Evolutionary conservation across 176 grass and related monocot genomes (phyloP).

Genomic region (Oryza officinalis): DNA sequence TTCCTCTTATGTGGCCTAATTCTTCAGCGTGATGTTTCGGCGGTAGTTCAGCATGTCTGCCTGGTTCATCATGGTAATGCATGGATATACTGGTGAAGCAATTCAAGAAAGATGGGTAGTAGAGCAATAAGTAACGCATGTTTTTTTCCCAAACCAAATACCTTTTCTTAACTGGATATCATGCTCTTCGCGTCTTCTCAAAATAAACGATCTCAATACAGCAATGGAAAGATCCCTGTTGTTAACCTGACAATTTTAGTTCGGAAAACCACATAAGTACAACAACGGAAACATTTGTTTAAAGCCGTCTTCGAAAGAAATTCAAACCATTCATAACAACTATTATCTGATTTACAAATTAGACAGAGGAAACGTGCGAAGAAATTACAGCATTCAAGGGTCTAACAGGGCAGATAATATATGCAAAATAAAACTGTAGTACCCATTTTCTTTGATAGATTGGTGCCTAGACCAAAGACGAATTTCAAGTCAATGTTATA

Average conservation of each 20-base stretch:
- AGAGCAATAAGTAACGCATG: not conserved
- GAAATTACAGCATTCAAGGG: not conserved
- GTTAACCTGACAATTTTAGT: conserved; percentile 42
- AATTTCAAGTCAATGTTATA: too few species aligned
- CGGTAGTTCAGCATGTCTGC: conserved; percentile 18
- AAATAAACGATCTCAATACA: conserved; percentile 55
- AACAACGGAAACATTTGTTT: not conserved
- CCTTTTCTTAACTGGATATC: conserved; percentile 24
- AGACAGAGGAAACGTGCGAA: not conserved
- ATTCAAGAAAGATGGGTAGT: not conserved
- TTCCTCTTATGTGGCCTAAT: not conserved
- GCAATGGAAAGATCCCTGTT: conserved; percentile 58
- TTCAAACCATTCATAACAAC: not conserved
- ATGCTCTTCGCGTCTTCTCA: conserved; percentile 45
- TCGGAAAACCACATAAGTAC: not conserved
- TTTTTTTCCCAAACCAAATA: not conserved
- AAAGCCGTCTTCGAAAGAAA: not conserved
- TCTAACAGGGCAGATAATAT: not conserved
- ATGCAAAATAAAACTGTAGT: not conserved
- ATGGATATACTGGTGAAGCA: not conserved
- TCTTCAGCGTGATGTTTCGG: conserved; percentile 13
- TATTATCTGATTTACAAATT: not conserved
- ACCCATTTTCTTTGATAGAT: not conserved
- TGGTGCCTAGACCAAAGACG: too few species aligned
- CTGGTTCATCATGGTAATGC: conserved; percentile 10